These are phyloP conservation scores for Notholithocarpus densiflorus DNA, from an alignment of 306 rosid species.

Conservation along the genomic window DNA sequence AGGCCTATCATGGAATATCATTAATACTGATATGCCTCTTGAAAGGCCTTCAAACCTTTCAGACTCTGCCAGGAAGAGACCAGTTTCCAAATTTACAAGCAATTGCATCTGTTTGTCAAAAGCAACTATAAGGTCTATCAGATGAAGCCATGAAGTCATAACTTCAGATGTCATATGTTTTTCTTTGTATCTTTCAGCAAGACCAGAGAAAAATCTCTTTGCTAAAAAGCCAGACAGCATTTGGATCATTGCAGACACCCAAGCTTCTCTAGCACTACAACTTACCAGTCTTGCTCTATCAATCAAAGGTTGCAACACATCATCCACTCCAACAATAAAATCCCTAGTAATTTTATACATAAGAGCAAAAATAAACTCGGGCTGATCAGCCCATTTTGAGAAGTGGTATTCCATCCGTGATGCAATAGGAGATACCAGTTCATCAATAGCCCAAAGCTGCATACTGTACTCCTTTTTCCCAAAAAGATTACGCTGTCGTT, in stretches of 20 bases:
- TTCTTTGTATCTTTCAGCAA: constrained; percentile 47
- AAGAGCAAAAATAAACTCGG: constrained; percentile 67
- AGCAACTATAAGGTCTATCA: constrained; percentile 48
- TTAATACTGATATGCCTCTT: constrained; percentile 45
- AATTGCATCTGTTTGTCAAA: constrained; percentile 64
- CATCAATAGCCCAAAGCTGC: constrained; percentile 78
- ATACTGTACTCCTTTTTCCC: constrained; percentile 28
- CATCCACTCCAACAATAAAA: constrained; percentile 65
- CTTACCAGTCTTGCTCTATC: constrained; percentile 62
- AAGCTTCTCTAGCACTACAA: constrained; percentile 78
- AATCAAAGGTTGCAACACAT: constrained; percentile 75
- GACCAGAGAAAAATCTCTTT: constrained; percentile 44
- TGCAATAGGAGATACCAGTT: constrained; percentile 68
- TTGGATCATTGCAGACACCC: constrained; percentile 70
- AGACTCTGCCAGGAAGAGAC: constrained; percentile 38
- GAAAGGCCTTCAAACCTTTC: constrained; percentile 48
- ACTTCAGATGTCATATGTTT: constrained; percentile 46
- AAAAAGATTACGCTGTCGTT: constrained; percentile 32
- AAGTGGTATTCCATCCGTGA: constrained; percentile 73
- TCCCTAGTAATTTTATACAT: constrained; percentile 50
- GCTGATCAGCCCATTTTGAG: constrained; percentile 66
- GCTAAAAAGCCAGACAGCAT: constrained; percentile 60
- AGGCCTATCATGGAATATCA: constrained; percentile 51
- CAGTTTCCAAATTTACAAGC: constrained; percentile 45
- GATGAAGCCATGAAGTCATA: constrained; percentile 64